Evolutionary conservation across 331 rosid species (phyloP).

Genomic region (Prunus yedoensis): DNA sequence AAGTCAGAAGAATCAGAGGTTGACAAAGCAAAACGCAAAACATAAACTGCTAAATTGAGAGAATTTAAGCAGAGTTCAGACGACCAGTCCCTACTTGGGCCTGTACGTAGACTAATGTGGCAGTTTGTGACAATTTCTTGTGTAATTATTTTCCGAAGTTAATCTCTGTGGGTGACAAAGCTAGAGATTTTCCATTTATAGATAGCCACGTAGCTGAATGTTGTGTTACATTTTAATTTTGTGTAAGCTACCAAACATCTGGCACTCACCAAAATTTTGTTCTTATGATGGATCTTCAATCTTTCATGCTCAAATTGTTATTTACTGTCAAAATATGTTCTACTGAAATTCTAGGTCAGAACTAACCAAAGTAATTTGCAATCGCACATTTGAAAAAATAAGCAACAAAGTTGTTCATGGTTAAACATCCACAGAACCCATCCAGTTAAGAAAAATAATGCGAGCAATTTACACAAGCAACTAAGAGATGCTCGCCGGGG

Average conservation of each 20-base stretch:
- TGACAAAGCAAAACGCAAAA: not conserved
- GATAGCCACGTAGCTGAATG: conserved; percentile 7
- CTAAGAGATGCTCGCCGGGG: not conserved
- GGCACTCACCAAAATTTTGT: not conserved
- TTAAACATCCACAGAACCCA: not conserved
- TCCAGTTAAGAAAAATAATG: not conserved
- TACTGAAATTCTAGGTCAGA: not conserved
- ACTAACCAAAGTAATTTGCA: not conserved
- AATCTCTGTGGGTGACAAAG: not conserved
- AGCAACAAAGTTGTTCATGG: not conserved
- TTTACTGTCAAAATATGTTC: too few species aligned
- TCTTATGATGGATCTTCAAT: not conserved
- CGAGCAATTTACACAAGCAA: conserved; percentile 2
- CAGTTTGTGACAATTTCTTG: conserved; percentile 17
- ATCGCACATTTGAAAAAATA: not conserved
- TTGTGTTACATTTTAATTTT: not conserved
- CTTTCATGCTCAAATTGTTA: too few species aligned
- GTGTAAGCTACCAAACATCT: not conserved
- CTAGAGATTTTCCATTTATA: conserved; percentile 14
- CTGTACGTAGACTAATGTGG: not conserved
- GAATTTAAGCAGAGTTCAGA: not conserved
- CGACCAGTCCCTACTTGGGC: not conserved
- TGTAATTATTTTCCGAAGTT: conserved; percentile 5
- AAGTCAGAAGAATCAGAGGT: not conserved
- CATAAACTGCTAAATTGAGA: not conserved